Evolutionary conservation across 495 filamentous ascomycete genomes (phyloP).

Genomic region (Acidiella bohemica): DNA sequence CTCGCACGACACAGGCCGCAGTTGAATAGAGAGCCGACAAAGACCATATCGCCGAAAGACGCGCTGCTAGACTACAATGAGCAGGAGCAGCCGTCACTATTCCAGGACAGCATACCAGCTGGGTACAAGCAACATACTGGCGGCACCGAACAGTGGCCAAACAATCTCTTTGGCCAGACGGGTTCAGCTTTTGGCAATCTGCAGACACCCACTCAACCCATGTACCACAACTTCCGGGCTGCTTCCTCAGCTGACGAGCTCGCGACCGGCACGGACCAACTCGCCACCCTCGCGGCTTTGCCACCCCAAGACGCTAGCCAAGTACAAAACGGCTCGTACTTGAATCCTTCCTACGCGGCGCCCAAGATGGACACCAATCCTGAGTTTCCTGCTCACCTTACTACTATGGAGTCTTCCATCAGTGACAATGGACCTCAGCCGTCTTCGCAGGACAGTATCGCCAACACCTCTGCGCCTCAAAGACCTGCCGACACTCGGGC

Average conservation of each 20-base stretch:
- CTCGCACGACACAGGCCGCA: conserved; percentile 26
- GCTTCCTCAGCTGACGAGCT: conserved; percentile 17
- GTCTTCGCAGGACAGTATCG: conserved; percentile 21
- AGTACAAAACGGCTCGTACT: conserved; percentile 6
- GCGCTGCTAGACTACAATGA: conserved; percentile 75
- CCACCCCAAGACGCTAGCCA: conserved; percentile 10
- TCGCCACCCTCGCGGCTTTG: conserved; percentile 11
- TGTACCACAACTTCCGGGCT: conserved; percentile 11
- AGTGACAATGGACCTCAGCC: conserved; percentile 34
- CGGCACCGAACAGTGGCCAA: conserved; percentile 19
- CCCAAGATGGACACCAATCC: conserved; percentile 24
- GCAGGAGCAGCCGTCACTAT: conserved; percentile 53
- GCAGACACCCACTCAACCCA: conserved; percentile 9
- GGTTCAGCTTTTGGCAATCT: conserved; percentile 23
- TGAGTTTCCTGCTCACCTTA: conserved; percentile 48
- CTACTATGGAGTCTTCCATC: conserved; percentile 51
- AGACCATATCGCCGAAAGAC: conserved; percentile 95
- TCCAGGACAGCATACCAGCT: conserved; percentile 38
- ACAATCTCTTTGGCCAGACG: conserved; percentile 4
- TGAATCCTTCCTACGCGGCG: conserved; percentile 17
- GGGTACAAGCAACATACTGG: conserved; percentile 27
- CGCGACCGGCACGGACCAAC: conserved; percentile 1
- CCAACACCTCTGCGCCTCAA: conserved; percentile 22
- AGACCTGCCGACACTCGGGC: conserved; percentile 53
- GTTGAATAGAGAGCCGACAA: conserved; percentile 46